These are phyloP conservation scores for Isoetes engelmannii DNA, from an alignment of 83 land plant genomes.

Conservation along the genomic window DNA sequence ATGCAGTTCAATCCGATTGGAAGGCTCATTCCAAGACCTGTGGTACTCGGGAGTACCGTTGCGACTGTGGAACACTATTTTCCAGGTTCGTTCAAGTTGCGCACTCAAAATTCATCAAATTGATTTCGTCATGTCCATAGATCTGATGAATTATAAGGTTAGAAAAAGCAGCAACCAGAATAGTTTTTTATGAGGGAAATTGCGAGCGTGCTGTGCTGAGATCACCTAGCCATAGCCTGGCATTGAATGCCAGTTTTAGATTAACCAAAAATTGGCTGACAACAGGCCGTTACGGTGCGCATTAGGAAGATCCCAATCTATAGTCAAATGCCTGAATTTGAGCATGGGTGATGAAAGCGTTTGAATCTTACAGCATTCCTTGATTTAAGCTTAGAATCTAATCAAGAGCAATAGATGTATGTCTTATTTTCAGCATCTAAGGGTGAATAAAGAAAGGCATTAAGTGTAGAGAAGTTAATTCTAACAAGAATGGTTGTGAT, in stretches of 20 bases:
- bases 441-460: background rate
- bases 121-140: background rate
- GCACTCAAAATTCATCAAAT: background rate
- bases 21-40: slow-evolving; percentile 54
- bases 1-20: slow-evolving; percentile 61
- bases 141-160: background rate
- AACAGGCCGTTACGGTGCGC: no score
- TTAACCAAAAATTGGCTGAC: background rate
- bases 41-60: slow-evolving; percentile 38
- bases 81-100: slow-evolving; percentile 25
- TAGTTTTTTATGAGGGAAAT: background rate
- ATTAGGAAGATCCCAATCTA: no score
- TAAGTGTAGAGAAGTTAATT: background rate
- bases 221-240: background rate
- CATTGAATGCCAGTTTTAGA: background rate
- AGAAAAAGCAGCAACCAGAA: background rate
- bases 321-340: background rate
- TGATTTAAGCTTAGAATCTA: background rate
- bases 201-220: background rate
- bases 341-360: background rate
- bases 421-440: background rate
- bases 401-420: no score
- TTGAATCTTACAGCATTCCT: background rate
- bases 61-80: slow-evolving; percentile 35
- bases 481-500: background rate